Evolutionary conservation across 2,329 filamentous ascomycete genomes (phyloP).

Genomic region (Pseudogymnoascus sp.): DNA sequence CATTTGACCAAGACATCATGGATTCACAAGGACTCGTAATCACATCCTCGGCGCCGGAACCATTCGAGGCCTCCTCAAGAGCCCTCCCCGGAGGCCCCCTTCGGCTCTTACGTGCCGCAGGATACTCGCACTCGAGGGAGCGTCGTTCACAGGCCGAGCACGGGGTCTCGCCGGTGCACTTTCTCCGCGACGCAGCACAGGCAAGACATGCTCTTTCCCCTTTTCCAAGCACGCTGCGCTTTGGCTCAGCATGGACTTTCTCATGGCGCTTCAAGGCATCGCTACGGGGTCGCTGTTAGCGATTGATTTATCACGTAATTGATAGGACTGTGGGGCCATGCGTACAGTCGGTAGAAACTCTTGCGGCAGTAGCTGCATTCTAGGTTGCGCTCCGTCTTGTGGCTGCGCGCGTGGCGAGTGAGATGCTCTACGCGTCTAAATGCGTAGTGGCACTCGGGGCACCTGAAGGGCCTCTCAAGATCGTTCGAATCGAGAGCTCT

Average conservation of each 20-base stretch:
- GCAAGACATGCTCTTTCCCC: constrained; percentile 18
- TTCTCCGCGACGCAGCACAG: constrained; percentile 18
- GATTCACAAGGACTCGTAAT: constrained; percentile 11
- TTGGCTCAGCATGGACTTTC: constrained; percentile 18
- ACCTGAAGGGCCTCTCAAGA: constrained; percentile 11
- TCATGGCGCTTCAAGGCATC: constrained; percentile 22
- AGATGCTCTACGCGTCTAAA: constrained; percentile 20
- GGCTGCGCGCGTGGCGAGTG: constrained; percentile 19
- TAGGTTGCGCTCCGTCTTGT: constrained; percentile 16
- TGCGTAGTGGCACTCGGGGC: constrained; percentile 16
- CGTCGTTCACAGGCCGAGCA: constrained; percentile 18
- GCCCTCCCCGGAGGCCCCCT: neutral
- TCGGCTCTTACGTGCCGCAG: constrained; percentile 1
- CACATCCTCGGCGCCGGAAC: neutral
- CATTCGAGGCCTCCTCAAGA: neutral
- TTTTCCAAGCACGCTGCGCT: constrained; percentile 16
- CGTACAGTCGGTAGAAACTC: constrained; percentile 20
- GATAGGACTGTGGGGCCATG: neutral
- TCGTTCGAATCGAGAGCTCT: neutral
- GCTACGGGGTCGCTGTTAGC: constrained; percentile 9
- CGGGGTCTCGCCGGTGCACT: constrained; percentile 17
- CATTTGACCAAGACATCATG: constrained; percentile 11
- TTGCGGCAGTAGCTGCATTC: constrained; percentile 20
- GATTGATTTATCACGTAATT: neutral
- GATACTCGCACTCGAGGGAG: constrained; percentile 17